These are phyloP conservation scores for Malus sieversii DNA, from an alignment of 306 rosid genomes.

Conservation along the genomic window DNA sequence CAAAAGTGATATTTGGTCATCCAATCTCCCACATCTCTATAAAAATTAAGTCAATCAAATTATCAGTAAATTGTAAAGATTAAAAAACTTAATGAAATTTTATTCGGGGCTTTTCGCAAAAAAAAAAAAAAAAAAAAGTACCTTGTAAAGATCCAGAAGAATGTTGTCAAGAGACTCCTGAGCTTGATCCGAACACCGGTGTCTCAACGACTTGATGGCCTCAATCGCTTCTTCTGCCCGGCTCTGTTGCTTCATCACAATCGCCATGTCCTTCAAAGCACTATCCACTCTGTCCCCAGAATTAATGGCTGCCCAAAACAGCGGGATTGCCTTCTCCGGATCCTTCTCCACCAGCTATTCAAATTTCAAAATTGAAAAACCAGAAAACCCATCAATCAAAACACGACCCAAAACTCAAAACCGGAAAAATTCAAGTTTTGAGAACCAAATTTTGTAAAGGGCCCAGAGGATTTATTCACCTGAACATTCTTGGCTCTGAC, in stretches of 20 bases:
- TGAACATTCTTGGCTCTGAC: conserved; percentile 96
- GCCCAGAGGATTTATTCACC: conserved; percentile 33
- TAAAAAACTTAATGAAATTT: not conserved
- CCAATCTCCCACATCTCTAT: conserved; percentile 95
- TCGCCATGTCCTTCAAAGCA: conserved; percentile 97
- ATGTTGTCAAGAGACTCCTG: conserved; percentile 97
- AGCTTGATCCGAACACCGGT: conserved; percentile 87
- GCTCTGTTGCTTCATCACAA: conserved; percentile 96
- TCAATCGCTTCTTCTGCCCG: conserved; percentile 96
- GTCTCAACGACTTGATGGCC: conserved; percentile 81
- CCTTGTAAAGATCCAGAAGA: conserved; percentile 93
- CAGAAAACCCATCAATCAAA: not conserved
- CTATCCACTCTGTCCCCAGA: conserved; percentile 97
- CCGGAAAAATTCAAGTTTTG: not conserved
- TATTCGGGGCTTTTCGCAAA: not conserved
- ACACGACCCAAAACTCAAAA: not conserved
- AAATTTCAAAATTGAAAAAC: not conserved
- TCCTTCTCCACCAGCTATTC: conserved; percentile 88
- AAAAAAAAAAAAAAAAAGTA: not conserved
- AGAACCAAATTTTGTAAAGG: not conserved
- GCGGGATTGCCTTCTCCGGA: conserved; percentile 88
- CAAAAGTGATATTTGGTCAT: conserved; percentile 72
- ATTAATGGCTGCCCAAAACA: conserved; percentile 96
- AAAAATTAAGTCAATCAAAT: not conserved
- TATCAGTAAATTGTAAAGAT: not conserved